Conservation (phyloP, 1,139 yeast genomes). For the Arxiozyma heterogenica region DNA sequence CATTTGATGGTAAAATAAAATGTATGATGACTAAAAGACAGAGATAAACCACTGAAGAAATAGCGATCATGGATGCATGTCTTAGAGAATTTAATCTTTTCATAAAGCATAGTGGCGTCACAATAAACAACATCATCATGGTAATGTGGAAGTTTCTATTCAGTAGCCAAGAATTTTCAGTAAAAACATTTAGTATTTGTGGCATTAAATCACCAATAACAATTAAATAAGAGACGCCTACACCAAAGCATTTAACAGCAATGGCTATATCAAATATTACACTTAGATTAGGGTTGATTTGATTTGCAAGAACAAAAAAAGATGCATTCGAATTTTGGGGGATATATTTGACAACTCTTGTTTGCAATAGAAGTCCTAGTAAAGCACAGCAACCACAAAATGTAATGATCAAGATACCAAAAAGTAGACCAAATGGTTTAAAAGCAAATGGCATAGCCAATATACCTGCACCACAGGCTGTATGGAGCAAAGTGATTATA, state of each 20-base stretch:
- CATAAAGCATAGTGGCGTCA: constrained; percentile 54
- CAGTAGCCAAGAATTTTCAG: constrained; percentile 28
- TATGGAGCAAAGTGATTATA: constrained; percentile 42
- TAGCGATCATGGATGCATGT: constrained; percentile 60
- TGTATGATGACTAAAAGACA: constrained; percentile 55
- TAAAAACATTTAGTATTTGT: constrained; percentile 45
- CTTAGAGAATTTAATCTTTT: constrained; percentile 58
- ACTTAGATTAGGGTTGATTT: constrained; percentile 73
- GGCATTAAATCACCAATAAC: constrained; percentile 76
- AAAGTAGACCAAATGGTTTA: constrained; percentile 68
- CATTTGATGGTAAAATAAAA: constrained; percentile 36
- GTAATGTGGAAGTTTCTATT: constrained; percentile 60
- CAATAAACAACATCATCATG: constrained; percentile 45
- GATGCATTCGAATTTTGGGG: constrained; percentile 61
- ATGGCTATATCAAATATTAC: constrained; percentile 83
- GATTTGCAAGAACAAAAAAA: constrained; percentile 62
- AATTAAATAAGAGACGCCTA: constrained; percentile 63
- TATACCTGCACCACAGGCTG: constrained; percentile 71
- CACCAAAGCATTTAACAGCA: constrained; percentile 83
- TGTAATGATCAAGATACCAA: constrained; percentile 57
- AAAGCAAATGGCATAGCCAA: constrained; percentile 91
- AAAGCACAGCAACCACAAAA: constrained; percentile 35
- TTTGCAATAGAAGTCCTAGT: constrained; percentile 24
- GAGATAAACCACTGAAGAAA: constrained; percentile 58
- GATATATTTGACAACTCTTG: constrained; percentile 41